Evolutionary conservation across 2,329 filamentous ascomycete species (phyloP).

Genomic region (Penicillium sp.): DNA sequence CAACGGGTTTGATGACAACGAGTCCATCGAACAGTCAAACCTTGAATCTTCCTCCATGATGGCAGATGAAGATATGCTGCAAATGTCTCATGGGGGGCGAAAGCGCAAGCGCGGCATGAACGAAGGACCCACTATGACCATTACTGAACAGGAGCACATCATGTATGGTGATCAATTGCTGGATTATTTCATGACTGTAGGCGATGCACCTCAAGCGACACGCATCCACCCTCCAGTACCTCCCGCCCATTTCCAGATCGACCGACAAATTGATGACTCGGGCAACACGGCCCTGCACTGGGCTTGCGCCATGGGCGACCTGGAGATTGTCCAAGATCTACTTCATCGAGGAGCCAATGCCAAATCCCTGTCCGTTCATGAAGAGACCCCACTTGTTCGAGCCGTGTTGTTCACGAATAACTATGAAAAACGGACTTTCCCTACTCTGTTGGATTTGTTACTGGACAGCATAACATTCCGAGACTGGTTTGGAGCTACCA

Average conservation of each 20-base stretch:
- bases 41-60: constrained; percentile 82
- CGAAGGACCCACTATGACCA: constrained; percentile 56
- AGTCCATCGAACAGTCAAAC: constrained; percentile 79
- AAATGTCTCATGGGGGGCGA: constrained; percentile 61
- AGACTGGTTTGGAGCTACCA: constrained; percentile 79
- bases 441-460: constrained; percentile 77
- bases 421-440: constrained; percentile 89
- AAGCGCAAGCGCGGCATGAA: constrained; percentile 78
- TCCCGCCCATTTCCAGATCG: constrained; percentile 80
- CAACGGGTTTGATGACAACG: constrained; percentile 67
- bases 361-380: constrained; percentile 65
- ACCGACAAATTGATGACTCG: constrained; percentile 91
- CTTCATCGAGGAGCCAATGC: constrained; percentile 76
- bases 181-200: constrained; percentile 91
- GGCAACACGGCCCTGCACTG: constrained; percentile 92
- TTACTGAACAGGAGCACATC: constrained; percentile 78
- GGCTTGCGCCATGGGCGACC: constrained; percentile 95
- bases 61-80: constrained; percentile 77
- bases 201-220: constrained; percentile 68
- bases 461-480: constrained; percentile 76
- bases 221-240: constrained; percentile 66
- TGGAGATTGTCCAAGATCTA: constrained; percentile 85
- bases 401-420: constrained; percentile 97
- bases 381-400: constrained; percentile 91
- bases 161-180: constrained; percentile 90